Evolutionary conservation across 768 basidiomycete genomes (phyloP), one percentile per base, ranked within the genome.

Genomic region (Boletellus ananas): DNA sequence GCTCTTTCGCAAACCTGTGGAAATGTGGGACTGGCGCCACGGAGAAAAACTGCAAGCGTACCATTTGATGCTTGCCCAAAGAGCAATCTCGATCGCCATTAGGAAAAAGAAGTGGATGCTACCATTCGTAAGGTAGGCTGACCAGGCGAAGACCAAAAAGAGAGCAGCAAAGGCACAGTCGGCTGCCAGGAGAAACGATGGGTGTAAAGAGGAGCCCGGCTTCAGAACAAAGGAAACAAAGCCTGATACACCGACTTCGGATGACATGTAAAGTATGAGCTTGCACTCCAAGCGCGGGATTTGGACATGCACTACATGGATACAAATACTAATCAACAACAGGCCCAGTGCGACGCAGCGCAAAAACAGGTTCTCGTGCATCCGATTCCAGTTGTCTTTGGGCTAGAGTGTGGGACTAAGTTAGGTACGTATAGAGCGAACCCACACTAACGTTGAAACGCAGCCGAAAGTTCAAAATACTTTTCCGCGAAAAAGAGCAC

Each of bases 1-100:
- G 66, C 59, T 89, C 87, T 56, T 76, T 69, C n/a, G 85, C 75
- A 59, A 84, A 83, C 83, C 85, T 88, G 62, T 60, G 50, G 52
- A 58, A 58, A 36, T 27, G 44, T 56, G 40, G 60, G 49, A 49
- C 42, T 12, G 25, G 11, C 8, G 18, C 47, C 29, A 13, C 52
- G 21, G 48, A 34, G 20, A 40, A 38, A 46, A 40, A 34, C 36
- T 9, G 43, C 36, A 36, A 14, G 66, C 76, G 50, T 65, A 87
- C 90, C 89, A 92, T 70, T 91, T 90, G 1, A 90, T 75, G 56
- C 84, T 89, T 27, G 72, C 84, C 89, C 88, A 92, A 27, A 93
- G 70, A 27, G 74, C 78, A 13, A 83, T 60, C 59, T 84, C 82
- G 51, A 93, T 83, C 2, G 62, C 70, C 52, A 85, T 84, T 12